Conservation (phyloP, 129 eudicot species). For the Tagetes erecta region DNA sequence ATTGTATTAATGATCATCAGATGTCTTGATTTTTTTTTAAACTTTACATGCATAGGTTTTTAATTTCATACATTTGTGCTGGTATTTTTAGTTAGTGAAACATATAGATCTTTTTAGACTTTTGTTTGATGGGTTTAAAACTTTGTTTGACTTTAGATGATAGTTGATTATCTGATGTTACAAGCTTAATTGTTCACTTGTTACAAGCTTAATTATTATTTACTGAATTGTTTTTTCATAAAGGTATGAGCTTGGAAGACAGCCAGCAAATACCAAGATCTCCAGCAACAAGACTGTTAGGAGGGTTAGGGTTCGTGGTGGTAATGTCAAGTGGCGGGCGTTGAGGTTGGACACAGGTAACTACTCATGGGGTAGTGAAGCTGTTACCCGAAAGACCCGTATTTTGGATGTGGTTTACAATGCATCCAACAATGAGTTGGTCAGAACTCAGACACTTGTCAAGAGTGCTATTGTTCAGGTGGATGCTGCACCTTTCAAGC, state of each 20-base stretch:
- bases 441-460: slow-evolving; percentile 82
- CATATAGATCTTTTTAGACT: too few species aligned
- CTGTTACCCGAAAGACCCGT: slow-evolving; percentile 79
- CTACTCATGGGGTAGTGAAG: slow-evolving; percentile 93
- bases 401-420: slow-evolving; percentile 83
- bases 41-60: too few species aligned
- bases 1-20: too few species aligned
- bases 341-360: slow-evolving; percentile 88
- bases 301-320: slow-evolving; percentile 79
- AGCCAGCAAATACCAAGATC: slow-evolving; percentile 78
- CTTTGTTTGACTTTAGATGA: too few species aligned
- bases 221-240: not conserved
- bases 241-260: slow-evolving; percentile 92
- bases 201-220: too few species aligned
- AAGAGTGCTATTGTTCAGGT: slow-evolving; percentile 85
- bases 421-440: slow-evolving; percentile 94
- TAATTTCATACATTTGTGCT: too few species aligned
- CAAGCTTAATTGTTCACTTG: not conserved
- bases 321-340: slow-evolving; percentile 91
- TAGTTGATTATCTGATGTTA: not conserved
- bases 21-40: too few species aligned
- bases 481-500: slow-evolving; percentile 84
- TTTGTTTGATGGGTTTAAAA: too few species aligned
- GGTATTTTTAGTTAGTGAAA: too few species aligned
- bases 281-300: slow-evolving; percentile 79